Percentiles rank a stretch among this genome's conserved stretches.
Evolutionary conservation across 2,329 filamentous ascomycete species (phyloP).

Genomic region (Teratosphaeriaceae sp.): DNA sequence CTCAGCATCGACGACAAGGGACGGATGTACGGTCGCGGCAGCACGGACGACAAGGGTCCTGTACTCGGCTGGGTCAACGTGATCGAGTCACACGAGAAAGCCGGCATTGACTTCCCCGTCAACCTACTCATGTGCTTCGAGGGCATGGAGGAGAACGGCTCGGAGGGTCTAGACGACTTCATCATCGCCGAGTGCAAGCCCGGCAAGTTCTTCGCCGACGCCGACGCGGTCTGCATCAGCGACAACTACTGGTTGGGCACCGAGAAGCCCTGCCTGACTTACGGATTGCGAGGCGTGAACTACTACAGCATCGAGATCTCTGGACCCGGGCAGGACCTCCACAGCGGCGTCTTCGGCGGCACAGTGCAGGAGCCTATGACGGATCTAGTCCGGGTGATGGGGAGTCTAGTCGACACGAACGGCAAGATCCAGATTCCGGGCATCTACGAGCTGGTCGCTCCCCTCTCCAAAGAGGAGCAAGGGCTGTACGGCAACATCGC

Average conservation of each 20-base stretch:
- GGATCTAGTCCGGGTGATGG: constrained; percentile 77
- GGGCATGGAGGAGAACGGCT: constrained; percentile 99
- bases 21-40: constrained; percentile 92
- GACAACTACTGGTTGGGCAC: constrained; percentile 99
- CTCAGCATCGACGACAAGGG: constrained; percentile 82
- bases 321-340: constrained; percentile 86
- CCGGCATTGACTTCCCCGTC: constrained; percentile 88
- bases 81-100: constrained; percentile 95
- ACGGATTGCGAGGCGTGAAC: constrained; percentile 93
- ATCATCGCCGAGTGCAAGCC: constrained; percentile 80
- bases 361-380: constrained; percentile 99
- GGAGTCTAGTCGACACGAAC: constrained; percentile 75
- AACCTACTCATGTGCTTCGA: constrained; percentile 99
- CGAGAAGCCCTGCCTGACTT: constrained; percentile 96
- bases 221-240: constrained; percentile 94
- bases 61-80: constrained; percentile 97
- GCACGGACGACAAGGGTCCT: constrained; percentile 96
- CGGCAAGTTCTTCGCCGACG: constrained; percentile 80
- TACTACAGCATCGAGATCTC: constrained; percentile 93
- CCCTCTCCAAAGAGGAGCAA: constrained; percentile 79
- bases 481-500: constrained; percentile 81
- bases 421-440: constrained; percentile 95
- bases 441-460: constrained; percentile 86
- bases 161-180: constrained; percentile 90
- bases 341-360: constrained; percentile 95